Percentiles rank a stretch among this genome's conserved stretches.
Conservation (phyloP, 768 basidiomycete genomes). For the Infundibulicybe gibba region DNA sequence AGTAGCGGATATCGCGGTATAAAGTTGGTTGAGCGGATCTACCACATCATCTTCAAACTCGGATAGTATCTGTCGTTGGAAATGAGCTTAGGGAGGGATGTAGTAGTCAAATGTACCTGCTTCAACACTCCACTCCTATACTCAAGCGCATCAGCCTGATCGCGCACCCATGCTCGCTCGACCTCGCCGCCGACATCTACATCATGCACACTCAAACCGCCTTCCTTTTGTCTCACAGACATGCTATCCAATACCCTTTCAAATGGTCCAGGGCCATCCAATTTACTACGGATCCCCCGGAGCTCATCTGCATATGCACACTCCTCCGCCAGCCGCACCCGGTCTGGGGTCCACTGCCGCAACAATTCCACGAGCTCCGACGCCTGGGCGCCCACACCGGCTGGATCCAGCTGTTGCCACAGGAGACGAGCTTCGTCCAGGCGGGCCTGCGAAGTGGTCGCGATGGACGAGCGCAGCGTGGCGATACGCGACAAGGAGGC, state of each 20-base stretch:
- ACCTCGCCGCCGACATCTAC: slow-evolving; percentile 19
- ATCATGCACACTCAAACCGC: background rate
- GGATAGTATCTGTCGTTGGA: slow-evolving; percentile 13
- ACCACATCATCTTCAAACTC: slow-evolving; percentile 15
- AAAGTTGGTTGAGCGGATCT: slow-evolving; percentile 17
- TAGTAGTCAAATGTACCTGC: slow-evolving; percentile 12
- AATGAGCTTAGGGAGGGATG: background rate
- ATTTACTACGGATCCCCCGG: slow-evolving; percentile 1
- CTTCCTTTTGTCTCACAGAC: slow-evolving; percentile 2
- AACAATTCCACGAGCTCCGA: background rate
- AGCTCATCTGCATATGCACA: slow-evolving; percentile 10
- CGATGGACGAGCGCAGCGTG: slow-evolving; percentile 8
- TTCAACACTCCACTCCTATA: slow-evolving; percentile 17
- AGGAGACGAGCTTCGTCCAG: background rate
- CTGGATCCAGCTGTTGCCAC: background rate
- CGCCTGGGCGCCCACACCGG: background rate
- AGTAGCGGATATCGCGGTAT: slow-evolving; percentile 12
- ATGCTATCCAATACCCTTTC: background rate
- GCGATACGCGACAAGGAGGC: slow-evolving; percentile 4
- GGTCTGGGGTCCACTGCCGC: background rate
- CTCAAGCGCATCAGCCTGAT: slow-evolving; percentile 22
- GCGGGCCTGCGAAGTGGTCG: slow-evolving; percentile 1
- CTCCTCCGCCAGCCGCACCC: slow-evolving; percentile 5
- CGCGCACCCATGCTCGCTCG: slow-evolving; percentile 25
- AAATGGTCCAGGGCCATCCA: slow-evolving; percentile 5